A percentile compares a stretch with the other conserved stretches of the same genome.
Conservation (phyloP, 805 yeast genomes). For the Kodamaea fukazawae region DNA sequence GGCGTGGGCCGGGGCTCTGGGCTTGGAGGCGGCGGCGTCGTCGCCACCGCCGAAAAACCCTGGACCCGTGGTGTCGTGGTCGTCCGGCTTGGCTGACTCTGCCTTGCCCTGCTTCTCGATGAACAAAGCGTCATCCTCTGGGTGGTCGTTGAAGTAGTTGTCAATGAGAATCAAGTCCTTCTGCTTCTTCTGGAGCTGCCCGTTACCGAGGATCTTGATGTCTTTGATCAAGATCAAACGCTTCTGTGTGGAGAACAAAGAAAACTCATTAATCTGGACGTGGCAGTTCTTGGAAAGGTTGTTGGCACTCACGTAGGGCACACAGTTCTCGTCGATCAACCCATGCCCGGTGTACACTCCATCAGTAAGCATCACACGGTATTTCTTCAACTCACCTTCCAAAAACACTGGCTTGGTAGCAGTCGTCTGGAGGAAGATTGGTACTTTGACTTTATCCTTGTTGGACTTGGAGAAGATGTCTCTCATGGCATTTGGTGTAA, state of each 20-base stretch:
- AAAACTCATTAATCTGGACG: constrained; percentile 40
- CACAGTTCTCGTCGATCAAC: constrained; percentile 40
- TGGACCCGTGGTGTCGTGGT: constrained; percentile 8
- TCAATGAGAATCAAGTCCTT: constrained; percentile 49
- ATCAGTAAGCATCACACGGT: constrained; percentile 38
- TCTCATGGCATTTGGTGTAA: constrained; percentile 15
- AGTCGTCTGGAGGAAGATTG: constrained; percentile 34
- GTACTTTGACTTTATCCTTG: constrained; percentile 17
- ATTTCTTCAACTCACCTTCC: constrained; percentile 20
- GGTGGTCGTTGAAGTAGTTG: constrained; percentile 56
- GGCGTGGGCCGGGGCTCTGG: constrained; percentile 6
- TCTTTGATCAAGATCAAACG: constrained; percentile 48
- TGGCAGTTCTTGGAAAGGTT: constrained; percentile 47
- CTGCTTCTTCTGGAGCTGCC: constrained; percentile 32
- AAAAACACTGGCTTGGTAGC: constrained; percentile 37
- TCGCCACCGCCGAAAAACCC: constrained; percentile 10
- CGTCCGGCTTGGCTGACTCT: constrained; percentile 6
- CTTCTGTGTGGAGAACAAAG: constrained; percentile 47
- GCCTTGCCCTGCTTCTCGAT: constrained; percentile 8
- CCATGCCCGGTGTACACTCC: constrained; percentile 39
- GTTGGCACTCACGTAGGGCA: constrained; percentile 37
- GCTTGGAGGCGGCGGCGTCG: constrained; percentile 10
- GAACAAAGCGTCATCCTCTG: constrained; percentile 46
- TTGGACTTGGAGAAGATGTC: constrained; percentile 18
- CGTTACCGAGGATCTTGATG: constrained; percentile 40